A percentile compares a stretch with the other conserved stretches of the same genome.
Evolutionary conservation across 495 filamentous ascomycete species (phyloP).

Genomic region (Penicillium lagena): DNA sequence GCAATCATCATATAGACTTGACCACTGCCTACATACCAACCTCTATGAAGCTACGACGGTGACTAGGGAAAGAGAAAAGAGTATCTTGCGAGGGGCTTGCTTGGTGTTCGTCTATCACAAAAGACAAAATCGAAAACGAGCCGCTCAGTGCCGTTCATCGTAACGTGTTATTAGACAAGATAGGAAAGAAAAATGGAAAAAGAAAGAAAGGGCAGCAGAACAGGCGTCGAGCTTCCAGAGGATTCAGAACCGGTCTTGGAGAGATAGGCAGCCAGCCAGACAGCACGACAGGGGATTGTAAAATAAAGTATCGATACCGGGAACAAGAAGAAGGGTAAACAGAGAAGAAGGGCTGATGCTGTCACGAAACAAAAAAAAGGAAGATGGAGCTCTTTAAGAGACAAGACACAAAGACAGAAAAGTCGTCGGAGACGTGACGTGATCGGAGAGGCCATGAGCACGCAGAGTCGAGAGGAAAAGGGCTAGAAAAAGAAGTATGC

Average conservation of each 20-base stretch:
- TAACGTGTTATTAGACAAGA: conserved; percentile 24
- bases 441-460: conserved; percentile 5
- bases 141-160: conserved; percentile 19
- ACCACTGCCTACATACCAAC: background rate
- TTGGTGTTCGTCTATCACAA: conserved; percentile 11
- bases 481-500: conserved; percentile 90
- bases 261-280: background rate
- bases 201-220: conserved; percentile 11
- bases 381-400: conserved; percentile 19
- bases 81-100: conserved; percentile 7
- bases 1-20: background rate
- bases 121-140: conserved; percentile 16
- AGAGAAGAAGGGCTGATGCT: conserved; percentile 23
- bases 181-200: conserved; percentile 14
- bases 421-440: conserved; percentile 23
- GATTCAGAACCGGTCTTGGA: background rate
- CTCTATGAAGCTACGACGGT: background rate
- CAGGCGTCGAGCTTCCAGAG: too few species aligned
- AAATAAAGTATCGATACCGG: conserved; percentile 15
- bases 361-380: conserved; percentile 8
- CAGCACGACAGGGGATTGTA: background rate
- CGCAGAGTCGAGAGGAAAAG: background rate
- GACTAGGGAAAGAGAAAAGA: conserved; percentile 5
- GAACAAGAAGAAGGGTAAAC: conserved; percentile 11
- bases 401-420: conserved; percentile 11